Conservation (phyloP, 164 flowering plant genomes). For the Amborella trichopoda region DNA sequence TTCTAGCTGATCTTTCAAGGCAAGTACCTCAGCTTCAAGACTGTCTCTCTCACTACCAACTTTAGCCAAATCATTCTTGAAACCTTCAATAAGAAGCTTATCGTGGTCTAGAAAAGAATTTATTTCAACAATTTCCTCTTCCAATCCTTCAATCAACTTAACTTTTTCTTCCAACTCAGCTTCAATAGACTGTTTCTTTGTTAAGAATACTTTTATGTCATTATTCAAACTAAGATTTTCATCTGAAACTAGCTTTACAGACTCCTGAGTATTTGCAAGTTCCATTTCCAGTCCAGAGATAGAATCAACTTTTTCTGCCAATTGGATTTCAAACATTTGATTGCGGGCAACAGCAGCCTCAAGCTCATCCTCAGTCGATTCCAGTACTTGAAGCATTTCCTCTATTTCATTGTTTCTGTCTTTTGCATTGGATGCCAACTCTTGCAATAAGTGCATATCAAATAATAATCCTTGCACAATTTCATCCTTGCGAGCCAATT, state of each 20-base stretch:
- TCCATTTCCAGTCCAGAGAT: slow-evolving; percentile 41
- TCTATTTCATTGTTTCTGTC: slow-evolving; percentile 63
- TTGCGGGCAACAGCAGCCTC: slow-evolving; percentile 28
- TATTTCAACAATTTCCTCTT: slow-evolving; percentile 44
- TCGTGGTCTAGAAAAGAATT: slow-evolving; percentile 30
- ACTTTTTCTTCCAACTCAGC: slow-evolving; percentile 38
- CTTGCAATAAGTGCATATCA: slow-evolving; percentile 83
- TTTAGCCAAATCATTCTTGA: slow-evolving; percentile 32
- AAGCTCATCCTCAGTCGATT: slow-evolving; percentile 34
- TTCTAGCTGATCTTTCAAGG: slow-evolving; percentile 54
- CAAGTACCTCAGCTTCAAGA: slow-evolving; percentile 29
- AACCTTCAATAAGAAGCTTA: slow-evolving; percentile 28
- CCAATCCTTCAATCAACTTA: slow-evolving; percentile 36
- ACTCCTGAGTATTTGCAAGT: slow-evolving; percentile 22
- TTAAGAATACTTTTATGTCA: slow-evolving; percentile 24
- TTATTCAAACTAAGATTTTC: slow-evolving; percentile 40
- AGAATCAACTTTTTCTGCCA: slow-evolving; percentile 34
- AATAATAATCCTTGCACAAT: slow-evolving; percentile 54
- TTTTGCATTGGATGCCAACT: slow-evolving; percentile 54
- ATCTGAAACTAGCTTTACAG: slow-evolving; percentile 16
- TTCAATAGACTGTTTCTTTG: slow-evolving; percentile 31
- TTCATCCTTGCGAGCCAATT: slow-evolving; percentile 67
- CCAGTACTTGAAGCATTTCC: slow-evolving; percentile 43
- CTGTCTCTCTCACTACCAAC: slow-evolving; percentile 40
- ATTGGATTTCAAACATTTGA: slow-evolving; percentile 38